These are phyloP conservation scores for Musa troglodytarum DNA, from an alignment of 176 grass and related monocot genomes.

Conservation along the genomic window DNA sequence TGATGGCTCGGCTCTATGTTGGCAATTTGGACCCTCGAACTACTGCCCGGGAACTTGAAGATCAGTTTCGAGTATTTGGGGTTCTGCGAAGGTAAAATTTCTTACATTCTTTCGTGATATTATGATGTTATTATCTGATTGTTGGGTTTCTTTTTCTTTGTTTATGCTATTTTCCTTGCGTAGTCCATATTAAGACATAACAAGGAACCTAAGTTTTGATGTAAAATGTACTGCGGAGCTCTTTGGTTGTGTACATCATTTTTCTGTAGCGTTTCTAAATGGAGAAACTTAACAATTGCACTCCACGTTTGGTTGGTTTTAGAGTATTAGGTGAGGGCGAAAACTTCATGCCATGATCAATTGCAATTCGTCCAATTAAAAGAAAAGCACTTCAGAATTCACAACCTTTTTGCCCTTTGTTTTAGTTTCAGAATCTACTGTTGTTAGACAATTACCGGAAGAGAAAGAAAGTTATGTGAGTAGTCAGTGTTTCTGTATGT, in stretches of 20 bases:
- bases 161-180: no score
- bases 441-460: no score
- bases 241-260: background rate
- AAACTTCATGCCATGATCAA: no score
- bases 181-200: no score
- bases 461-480: no score
- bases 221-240: background rate
- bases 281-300: background rate
- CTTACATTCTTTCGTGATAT: background rate
- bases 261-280: background rate
- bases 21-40: slow-evolving; percentile 68
- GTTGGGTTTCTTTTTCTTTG: background rate
- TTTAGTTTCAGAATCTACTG: no score
- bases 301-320: background rate
- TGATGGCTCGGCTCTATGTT: slow-evolving; percentile 66
- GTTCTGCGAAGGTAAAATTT: slow-evolving; percentile 51
- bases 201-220: no score
- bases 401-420: no score
- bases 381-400: no score
- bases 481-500: no score
- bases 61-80: slow-evolving; percentile 61
- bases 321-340: no score
- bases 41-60: slow-evolving; percentile 67
- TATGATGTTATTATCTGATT: background rate
- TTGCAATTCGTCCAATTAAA: no score